A percentile compares a stretch with the other conserved stretches of the same genome.
Conservation (phyloP, 208 protist species). For the Wallacemonas rigidus region DNA sequence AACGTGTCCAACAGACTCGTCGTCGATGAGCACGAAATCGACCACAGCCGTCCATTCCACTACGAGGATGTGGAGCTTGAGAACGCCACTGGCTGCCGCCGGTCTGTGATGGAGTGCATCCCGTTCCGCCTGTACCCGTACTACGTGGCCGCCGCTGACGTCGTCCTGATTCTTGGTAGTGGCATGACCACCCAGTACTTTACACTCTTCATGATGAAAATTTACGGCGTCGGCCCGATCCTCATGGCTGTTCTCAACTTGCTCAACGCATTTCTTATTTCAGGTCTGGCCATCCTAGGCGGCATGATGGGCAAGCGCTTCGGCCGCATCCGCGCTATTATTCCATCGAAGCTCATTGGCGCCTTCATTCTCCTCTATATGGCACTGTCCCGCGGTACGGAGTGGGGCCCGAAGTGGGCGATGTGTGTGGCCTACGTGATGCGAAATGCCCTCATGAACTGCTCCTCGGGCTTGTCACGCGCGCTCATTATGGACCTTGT, state of each 20-base stretch:
- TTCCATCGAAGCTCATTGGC: conserved; percentile 51
- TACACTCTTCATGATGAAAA: conserved; percentile 70
- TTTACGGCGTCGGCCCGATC: conserved; percentile 48
- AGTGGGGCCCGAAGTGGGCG: conserved; percentile 28
- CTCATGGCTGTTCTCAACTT: conserved; percentile 46
- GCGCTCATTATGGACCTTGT: conserved; percentile 78
- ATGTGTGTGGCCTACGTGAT: conserved; percentile 65
- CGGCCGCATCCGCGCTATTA: conserved; percentile 51
- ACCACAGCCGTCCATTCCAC: conserved; percentile 14
- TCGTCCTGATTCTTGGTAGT: conserved; percentile 53
- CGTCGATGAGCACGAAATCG: conserved; percentile 14
- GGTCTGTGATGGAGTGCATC: conserved; percentile 38
- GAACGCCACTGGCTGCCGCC: conserved; percentile 36
- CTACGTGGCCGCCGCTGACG: conserved; percentile 41
- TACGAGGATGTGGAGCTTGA: conserved; percentile 49
- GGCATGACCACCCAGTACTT: conserved; percentile 84
- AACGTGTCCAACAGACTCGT: background rate
- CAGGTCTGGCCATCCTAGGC: conserved; percentile 47
- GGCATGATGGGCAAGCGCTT: conserved; percentile 40
- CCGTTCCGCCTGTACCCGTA: conserved; percentile 56
- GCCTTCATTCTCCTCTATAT: conserved; percentile 64
- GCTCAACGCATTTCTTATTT: conserved; percentile 46
- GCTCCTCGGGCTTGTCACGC: conserved; percentile 50
- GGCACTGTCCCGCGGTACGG: conserved; percentile 40
- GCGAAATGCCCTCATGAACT: conserved; percentile 70